phyloP scores from a whole-genome alignment of 106 monocot species.

The Iris macrosiphon region DNA sequence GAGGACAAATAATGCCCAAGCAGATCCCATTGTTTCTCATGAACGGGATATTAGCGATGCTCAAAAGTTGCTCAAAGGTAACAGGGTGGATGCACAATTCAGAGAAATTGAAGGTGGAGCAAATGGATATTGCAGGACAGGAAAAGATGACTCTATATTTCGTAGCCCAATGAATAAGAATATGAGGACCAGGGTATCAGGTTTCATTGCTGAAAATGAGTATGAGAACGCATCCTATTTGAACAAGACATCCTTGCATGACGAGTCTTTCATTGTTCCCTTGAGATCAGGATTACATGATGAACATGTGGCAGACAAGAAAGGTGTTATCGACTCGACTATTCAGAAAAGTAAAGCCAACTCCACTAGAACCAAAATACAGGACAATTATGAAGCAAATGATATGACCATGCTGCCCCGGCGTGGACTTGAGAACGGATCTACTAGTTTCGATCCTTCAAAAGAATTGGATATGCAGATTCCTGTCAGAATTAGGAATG shows the following conservation, averaged over 20 bases:
- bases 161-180: not conserved
- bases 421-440: slow-evolving; percentile 32
- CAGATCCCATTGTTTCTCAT: slow-evolving; percentile 41
- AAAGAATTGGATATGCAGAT: slow-evolving; percentile 41
- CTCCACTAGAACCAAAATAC: slow-evolving; percentile 8
- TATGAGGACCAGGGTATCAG: not conserved
- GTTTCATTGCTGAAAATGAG: not conserved
- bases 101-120: slow-evolving; percentile 13
- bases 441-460: slow-evolving; percentile 50
- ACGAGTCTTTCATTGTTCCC: slow-evolving; percentile 1
- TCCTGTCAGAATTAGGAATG: slow-evolving; percentile 18
- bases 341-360: slow-evolving; percentile 12
- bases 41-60: slow-evolving; percentile 23
- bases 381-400: slow-evolving; percentile 44
- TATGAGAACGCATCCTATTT: not conserved
- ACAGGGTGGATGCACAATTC: slow-evolving; percentile 25
- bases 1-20: slow-evolving; percentile 17
- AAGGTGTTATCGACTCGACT: slow-evolving; percentile 8
- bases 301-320: not conserved
- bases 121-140: not conserved
- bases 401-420: slow-evolving; percentile 66
- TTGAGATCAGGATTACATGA: slow-evolving; percentile 2
- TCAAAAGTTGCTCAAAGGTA: no score
- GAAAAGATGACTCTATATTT: not conserved
- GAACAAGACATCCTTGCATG: not conserved